Percentiles rank a stretch among this genome's conserved stretches.
Evolutionary conservation across 768 basidiomycete genomes (phyloP).

Genomic region (Tylopilus felleus): DNA sequence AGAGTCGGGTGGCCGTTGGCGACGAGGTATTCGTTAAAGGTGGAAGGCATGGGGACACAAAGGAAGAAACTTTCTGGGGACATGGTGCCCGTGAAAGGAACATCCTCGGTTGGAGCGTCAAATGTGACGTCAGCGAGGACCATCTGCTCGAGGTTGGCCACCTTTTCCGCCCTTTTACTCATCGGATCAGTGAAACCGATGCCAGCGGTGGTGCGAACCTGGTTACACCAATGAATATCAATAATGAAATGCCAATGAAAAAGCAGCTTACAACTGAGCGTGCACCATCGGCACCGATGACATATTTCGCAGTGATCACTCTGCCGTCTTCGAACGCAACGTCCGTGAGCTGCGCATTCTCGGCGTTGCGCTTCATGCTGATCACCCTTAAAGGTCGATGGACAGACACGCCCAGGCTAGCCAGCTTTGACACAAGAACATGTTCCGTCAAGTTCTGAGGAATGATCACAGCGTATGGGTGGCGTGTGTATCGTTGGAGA

Average conservation of each 20-base stretch:
- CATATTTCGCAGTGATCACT: conserved; percentile 42
- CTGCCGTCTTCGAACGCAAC: conserved; percentile 48
- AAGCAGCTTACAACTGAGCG: conserved; percentile 38
- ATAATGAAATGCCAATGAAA: background rate
- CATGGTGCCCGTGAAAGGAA: background rate
- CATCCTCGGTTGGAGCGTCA: background rate
- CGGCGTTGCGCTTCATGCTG: conserved; percentile 32
- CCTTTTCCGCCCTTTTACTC: conserved; percentile 22
- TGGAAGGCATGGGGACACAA: conserved; percentile 7
- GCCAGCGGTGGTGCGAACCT: conserved; percentile 45
- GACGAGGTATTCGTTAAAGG: conserved; percentile 18
- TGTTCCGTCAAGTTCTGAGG: conserved; percentile 48
- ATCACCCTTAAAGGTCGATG: conserved; percentile 39
- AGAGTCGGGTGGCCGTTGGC: conserved; percentile 10
- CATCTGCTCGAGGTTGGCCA: conserved; percentile 33
- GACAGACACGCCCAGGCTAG: conserved; percentile 32
- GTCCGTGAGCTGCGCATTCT: conserved; percentile 31
- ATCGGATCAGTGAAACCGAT: conserved; percentile 47
- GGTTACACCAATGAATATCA: background rate
- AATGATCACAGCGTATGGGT: conserved; percentile 41
- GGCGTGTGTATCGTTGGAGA: conserved; percentile 42
- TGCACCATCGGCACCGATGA: conserved; percentile 53
- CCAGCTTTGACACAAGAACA: conserved; percentile 35
- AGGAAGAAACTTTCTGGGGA: conserved; percentile 15
- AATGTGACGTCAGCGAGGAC: conserved; percentile 19